Conservation (phyloP, 2,329 filamentous ascomycete species). For the Calonectria pteridis region DNA sequence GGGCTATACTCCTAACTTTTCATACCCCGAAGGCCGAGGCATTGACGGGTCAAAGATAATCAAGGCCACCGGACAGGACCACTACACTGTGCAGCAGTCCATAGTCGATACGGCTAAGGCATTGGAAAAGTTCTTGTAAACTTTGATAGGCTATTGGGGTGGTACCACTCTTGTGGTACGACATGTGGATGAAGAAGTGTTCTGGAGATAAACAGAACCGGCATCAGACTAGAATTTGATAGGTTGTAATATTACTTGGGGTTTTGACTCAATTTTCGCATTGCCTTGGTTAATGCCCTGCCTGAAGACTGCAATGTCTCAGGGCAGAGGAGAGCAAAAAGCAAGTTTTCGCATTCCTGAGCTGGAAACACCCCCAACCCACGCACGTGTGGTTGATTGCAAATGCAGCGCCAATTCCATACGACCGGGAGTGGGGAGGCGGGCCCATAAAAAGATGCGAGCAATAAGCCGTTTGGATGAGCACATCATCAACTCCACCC, state of each 20-base stretch:
- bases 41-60: constrained; percentile 38
- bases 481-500: constrained; percentile 20
- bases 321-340: not conserved
- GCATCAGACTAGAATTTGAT: not conserved
- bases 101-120: constrained; percentile 40
- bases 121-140: constrained; percentile 38
- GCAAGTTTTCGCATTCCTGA: not conserved
- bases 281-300: not conserved
- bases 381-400: not conserved
- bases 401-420: not conserved
- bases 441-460: constrained; percentile 13
- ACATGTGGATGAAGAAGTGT: too few relatives aligned
- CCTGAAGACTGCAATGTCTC: not conserved
- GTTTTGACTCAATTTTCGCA: not conserved
- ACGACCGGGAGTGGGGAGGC: constrained; percentile 3
- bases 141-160: not conserved
- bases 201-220: not conserved
- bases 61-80: constrained; percentile 33
- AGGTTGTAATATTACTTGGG: not conserved
- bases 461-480: constrained; percentile 19
- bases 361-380: not conserved
- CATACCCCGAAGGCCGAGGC: constrained; percentile 20
- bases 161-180: not conserved
- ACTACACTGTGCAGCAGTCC: constrained; percentile 33
- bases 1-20: constrained; percentile 33